Conservation (phyloP, 306 rosid species). For the Casuarina glauca region DNA sequence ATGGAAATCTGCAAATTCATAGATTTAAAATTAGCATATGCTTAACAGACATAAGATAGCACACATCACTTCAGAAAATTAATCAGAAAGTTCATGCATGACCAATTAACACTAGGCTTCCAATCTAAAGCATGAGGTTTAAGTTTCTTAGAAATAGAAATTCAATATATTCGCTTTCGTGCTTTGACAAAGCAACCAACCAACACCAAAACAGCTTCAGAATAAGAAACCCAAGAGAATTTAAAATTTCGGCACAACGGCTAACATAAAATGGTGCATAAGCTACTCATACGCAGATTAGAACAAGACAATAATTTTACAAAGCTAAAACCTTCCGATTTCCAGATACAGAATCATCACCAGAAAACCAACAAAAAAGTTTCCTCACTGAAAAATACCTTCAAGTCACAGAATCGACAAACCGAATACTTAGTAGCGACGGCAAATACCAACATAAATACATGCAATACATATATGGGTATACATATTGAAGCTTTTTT, state of each 20-base stretch:
- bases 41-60: conserved; percentile 8
- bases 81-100: conserved; percentile 9
- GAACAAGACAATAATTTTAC: neutral
- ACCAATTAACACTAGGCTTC: neutral
- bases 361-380: neutral
- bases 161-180: neutral
- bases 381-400: neutral
- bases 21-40: neutral
- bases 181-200: neutral
- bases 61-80: neutral
- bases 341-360: neutral
- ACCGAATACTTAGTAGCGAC: neutral
- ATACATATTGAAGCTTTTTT: neutral
- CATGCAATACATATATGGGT: neutral
- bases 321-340: neutral
- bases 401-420: neutral
- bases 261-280: neutral
- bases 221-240: neutral
- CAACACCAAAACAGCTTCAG: neutral
- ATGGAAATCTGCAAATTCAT: conserved; percentile 41
- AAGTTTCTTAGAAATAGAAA: neutral
- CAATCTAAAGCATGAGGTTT: neutral
- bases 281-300: neutral
- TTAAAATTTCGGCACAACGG: neutral
- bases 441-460: neutral